Evolutionary conservation across 1,284 basidiomycete species (phyloP), one percentile per base, ranked within the genome.

Genomic region (Apiotrichum gamsii): DNA sequence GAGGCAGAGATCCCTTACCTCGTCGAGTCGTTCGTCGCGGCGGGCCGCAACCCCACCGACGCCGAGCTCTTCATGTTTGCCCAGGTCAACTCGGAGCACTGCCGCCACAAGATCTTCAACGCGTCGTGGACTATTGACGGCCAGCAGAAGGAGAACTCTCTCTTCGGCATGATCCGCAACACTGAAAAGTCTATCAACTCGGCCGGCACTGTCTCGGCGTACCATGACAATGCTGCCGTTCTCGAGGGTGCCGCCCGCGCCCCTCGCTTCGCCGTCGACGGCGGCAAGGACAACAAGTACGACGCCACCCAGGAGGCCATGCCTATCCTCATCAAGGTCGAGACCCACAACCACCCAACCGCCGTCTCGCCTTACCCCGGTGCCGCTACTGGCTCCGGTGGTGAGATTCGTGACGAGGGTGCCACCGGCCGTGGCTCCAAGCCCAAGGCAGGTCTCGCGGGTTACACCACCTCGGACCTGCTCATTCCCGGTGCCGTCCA

Each of bases 41-140:
- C 83, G 13, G 67, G 76, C 19, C 82, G 90, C 37, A 84, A 90
- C 66, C 91, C 91, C 4, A 97, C 90, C 39, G 94, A 98, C 62
- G 93, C 95, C 13, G 95, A 99, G 70, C 79, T 99, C 16, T 98
- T 98, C 80, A 98, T 98, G 94, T 99, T 98, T 69, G 94, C 95
- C 15, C 95, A 99, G 70, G 94, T 99, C 70, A 99, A 99, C 76
- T 97, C 93, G 33, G 95, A 99, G 74, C 95, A 98, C 71, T 99
- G 95, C 72, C 81, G 95, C 38, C 95, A 99, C 79, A 99, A 99
- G 75, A 98, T 97, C 60, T 99, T 98, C 78, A 99, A 99, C 68
- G 93, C 95, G 0, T 80, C 86, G 33, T 99, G 95, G 95, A 87
- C 83, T 19, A 82, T 96, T 57, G 87, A 95, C 63, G 84, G 78